These are phyloP conservation scores for Sparassis latifolia DNA, from an alignment of 1,284 basidiomycete species.

Conservation along the genomic window DNA sequence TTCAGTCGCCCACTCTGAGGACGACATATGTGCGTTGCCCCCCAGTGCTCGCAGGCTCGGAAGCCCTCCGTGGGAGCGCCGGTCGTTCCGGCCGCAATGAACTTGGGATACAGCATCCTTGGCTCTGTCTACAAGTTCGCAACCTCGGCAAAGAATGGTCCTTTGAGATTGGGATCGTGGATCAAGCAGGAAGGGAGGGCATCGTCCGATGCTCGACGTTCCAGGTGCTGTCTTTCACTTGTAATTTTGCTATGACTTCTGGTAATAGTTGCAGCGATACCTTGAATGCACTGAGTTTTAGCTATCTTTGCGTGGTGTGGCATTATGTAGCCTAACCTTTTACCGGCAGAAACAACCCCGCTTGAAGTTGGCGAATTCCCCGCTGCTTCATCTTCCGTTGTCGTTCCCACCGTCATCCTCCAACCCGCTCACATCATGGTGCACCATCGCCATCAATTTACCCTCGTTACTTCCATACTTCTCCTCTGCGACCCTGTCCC, in stretches of 20 bases:
- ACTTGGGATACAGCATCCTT: slow-evolving; percentile 66
- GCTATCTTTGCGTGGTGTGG: no score
- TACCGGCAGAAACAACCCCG: slow-evolving; percentile 47
- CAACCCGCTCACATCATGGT: slow-evolving; percentile 65
- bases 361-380: slow-evolving; percentile 35
- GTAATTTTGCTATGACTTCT: slow-evolving; percentile 3
- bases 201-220: slow-evolving; percentile 72
- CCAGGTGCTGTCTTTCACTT: slow-evolving; percentile 47
- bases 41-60: not conserved
- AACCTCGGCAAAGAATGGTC: slow-evolving; percentile 64
- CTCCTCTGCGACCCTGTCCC: slow-evolving; percentile 37
- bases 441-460: slow-evolving; percentile 58
- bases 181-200: slow-evolving; percentile 54
- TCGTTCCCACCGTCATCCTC: slow-evolving; percentile 51
- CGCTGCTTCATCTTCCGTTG: slow-evolving; percentile 70
- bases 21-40: slow-evolving; percentile 65
- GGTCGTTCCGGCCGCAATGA: slow-evolving; percentile 14
- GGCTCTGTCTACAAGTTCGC: slow-evolving; percentile 72
- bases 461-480: slow-evolving; percentile 60
- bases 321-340: not conserved
- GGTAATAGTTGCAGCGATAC: not conserved
- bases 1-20: slow-evolving; percentile 70
- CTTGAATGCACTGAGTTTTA: no score
- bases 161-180: slow-evolving; percentile 73
- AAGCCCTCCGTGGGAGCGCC: not conserved